These are phyloP conservation scores for Lepraria neglecta DNA, from an alignment of 495 filamentous ascomycete species.

Conservation along the genomic window DNA sequence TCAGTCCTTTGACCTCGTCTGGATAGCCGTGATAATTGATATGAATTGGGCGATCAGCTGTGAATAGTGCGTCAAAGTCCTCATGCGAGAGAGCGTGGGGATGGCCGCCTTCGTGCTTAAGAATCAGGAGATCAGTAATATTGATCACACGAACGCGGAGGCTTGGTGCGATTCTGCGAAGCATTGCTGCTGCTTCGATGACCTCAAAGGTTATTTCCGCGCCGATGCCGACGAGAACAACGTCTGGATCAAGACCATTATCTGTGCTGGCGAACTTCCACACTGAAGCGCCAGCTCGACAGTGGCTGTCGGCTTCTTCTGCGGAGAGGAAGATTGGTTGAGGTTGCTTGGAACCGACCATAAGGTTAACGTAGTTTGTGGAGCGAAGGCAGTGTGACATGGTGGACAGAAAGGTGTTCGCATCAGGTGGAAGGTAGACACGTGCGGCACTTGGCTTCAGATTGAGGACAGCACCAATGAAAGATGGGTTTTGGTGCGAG, in stretches of 20 bases:
- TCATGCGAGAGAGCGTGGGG: slow-evolving; percentile 47
- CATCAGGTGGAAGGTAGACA: slow-evolving; percentile 70
- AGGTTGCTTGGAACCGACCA: slow-evolving; percentile 69
- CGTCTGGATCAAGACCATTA: slow-evolving; percentile 53
- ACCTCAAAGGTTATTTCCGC: slow-evolving; percentile 68
- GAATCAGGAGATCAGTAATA: slow-evolving; percentile 67
- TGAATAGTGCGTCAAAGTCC: slow-evolving; percentile 52
- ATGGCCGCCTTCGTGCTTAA: slow-evolving; percentile 52
- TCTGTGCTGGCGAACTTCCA: slow-evolving; percentile 62
- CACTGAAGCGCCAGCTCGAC: slow-evolving; percentile 54
- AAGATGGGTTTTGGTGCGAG: slow-evolving; percentile 72
- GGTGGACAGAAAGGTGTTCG: slow-evolving; percentile 64
- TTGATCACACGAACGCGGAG: slow-evolving; percentile 62
- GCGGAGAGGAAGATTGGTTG: slow-evolving; percentile 60
- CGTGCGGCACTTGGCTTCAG: slow-evolving; percentile 57
- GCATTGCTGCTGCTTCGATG: slow-evolving; percentile 54
- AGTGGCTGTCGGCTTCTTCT: slow-evolving; percentile 62
- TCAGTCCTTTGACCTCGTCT: slow-evolving; percentile 55
- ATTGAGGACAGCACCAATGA: slow-evolving; percentile 67
- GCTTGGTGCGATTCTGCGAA: slow-evolving; percentile 46
- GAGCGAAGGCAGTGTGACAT: slow-evolving; percentile 59
- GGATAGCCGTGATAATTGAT: slow-evolving; percentile 72
- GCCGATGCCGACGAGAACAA: slow-evolving; percentile 64
- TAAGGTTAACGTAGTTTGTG: slow-evolving; percentile 63
- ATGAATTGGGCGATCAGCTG: slow-evolving; percentile 50